These are phyloP conservation scores for Gossypium arboreum DNA, from an alignment of 345 rosid genomes.

Conservation along the genomic window DNA sequence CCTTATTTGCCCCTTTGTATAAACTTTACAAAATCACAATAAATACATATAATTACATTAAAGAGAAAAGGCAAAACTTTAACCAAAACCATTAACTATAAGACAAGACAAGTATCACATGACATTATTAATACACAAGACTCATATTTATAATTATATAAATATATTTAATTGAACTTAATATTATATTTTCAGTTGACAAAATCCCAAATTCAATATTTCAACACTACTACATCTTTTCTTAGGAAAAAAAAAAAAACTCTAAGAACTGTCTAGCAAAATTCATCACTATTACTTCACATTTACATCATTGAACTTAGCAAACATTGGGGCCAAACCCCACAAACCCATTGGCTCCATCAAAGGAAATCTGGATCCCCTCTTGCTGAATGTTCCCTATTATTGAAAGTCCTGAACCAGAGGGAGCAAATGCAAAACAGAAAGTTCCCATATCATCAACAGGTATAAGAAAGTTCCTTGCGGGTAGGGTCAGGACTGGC, in stretches of 20 bases:
- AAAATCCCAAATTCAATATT: too few relatives aligned
- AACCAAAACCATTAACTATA: neutral
- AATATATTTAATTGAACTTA: neutral
- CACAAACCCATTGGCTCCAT: conserved; percentile 88
- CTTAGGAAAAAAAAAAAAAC: neutral
- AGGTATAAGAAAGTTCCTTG: conserved; percentile 84
- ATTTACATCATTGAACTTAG: conserved; percentile 20
- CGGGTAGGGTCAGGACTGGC: conserved; percentile 79
- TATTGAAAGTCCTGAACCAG: conserved; percentile 72
- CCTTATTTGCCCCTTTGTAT: neutral
- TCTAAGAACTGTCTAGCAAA: conserved; percentile 22
- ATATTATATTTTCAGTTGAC: too few relatives aligned
- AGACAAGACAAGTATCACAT: neutral
- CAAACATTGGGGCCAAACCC: conserved; percentile 96
- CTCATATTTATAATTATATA: neutral
- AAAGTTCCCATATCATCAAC: conserved; percentile 81
- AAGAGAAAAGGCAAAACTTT: neutral
- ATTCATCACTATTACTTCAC: conserved; percentile 10
- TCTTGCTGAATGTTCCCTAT: conserved; percentile 97
- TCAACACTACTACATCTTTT: too few relatives aligned
- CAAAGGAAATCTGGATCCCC: conserved; percentile 88
- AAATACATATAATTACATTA: neutral
- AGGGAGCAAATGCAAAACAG: conserved; percentile 85
- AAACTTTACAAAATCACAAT: conserved; percentile 18
- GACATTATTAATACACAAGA: neutral